Conservation (phyloP, 176 grass and related monocot species). For the Hordeum marinum region DNA sequence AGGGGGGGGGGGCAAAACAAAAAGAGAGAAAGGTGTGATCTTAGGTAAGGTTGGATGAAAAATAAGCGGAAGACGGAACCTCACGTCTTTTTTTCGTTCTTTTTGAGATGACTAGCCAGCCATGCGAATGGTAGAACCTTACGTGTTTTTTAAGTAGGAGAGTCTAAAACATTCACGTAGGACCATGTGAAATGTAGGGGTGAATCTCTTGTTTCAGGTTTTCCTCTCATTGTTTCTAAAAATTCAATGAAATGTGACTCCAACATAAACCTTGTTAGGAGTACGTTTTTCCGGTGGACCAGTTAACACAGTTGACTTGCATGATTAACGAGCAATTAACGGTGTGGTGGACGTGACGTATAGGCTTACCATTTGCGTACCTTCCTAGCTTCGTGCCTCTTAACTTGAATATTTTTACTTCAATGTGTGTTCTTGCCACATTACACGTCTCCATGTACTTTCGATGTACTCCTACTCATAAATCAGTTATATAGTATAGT, state of each 20-base stretch:
- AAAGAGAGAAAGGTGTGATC: too few species aligned
- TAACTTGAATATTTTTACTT: too few species aligned
- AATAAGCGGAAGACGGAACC: too few species aligned
- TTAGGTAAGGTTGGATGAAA: too few species aligned
- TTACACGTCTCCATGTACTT: background rate
- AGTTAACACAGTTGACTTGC: background rate
- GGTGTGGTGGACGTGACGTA: background rate
- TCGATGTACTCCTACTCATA: background rate
- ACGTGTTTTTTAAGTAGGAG: too few species aligned
- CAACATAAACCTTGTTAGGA: background rate
- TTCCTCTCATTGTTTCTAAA: background rate
- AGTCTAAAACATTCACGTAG: background rate
- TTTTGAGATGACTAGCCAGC: too few species aligned
- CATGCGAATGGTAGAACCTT: too few species aligned
- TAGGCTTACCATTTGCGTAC: background rate
- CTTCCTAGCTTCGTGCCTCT: background rate
- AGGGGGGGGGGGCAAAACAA: too few species aligned
- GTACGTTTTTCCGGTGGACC: background rate
- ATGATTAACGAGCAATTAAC: background rate
- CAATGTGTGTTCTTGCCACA: background rate
- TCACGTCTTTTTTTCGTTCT: too few species aligned
- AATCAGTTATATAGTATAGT: background rate
- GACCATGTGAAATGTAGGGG: background rate
- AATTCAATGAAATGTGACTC: background rate
- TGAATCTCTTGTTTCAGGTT: background rate